Evolutionary conservation across 257 asterid species (phyloP).

Genomic region (Orobanche coerulescens): DNA sequence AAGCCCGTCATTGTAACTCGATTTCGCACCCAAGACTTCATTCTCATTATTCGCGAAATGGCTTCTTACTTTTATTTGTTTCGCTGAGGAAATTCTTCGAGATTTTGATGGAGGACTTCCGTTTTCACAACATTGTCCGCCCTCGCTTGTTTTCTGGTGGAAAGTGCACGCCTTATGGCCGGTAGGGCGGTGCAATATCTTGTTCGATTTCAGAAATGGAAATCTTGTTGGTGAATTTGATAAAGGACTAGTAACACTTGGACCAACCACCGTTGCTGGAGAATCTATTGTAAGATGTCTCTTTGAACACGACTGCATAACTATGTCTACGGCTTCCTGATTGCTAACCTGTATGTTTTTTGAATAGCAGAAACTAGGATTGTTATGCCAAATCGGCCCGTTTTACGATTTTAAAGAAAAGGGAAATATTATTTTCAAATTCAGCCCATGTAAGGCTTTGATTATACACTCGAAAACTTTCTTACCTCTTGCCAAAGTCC

Average conservation of each 20-base stretch:
- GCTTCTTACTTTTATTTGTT: slow-evolving; percentile 26
- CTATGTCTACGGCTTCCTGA: slow-evolving; percentile 64
- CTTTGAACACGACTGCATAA: slow-evolving; percentile 36
- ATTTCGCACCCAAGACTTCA: slow-evolving; percentile 26
- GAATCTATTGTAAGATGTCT: slow-evolving; percentile 21
- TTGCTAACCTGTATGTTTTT: slow-evolving; percentile 59
- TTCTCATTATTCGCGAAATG: slow-evolving; percentile 27
- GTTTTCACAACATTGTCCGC: slow-evolving; percentile 27
- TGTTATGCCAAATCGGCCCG: too few relatives aligned
- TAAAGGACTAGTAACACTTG: slow-evolving; percentile 28
- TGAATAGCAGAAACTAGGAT: too few relatives aligned
- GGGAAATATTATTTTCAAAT: too few relatives aligned
- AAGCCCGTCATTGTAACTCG: slow-evolving; percentile 27
- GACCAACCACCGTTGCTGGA: slow-evolving; percentile 20
- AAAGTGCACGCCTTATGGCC: slow-evolving; percentile 18
- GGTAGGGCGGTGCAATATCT: slow-evolving; percentile 22
- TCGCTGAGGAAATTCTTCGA: slow-evolving; percentile 28
- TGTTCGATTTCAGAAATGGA: slow-evolving; percentile 24
- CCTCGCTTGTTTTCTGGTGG: slow-evolving; percentile 30
- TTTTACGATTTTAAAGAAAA: too few relatives aligned
- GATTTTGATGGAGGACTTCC: slow-evolving; percentile 52
- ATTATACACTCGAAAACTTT: too few relatives aligned
- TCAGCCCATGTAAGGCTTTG: too few relatives aligned
- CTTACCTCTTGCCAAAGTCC: slow-evolving; percentile 89
- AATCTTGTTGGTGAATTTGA: slow-evolving; percentile 35